Evolutionary conservation across 257 asterid genomes (phyloP).

Genomic region (Nicotiana attenuata): DNA sequence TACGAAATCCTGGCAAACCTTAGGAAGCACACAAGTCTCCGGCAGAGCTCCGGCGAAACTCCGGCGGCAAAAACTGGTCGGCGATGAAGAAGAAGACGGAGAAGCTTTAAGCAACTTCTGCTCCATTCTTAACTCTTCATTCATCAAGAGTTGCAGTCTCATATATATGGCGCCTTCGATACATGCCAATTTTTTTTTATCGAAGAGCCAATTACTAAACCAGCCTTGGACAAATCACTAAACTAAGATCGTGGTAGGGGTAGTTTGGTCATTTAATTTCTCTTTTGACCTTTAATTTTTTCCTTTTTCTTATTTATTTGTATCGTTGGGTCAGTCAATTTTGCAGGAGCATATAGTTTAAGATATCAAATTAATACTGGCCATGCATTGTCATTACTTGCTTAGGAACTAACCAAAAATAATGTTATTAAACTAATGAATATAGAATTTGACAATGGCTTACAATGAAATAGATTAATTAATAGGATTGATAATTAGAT

Average conservation of each 20-base stretch:
- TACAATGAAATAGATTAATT: neutral
- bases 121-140: slow-evolving; percentile 21
- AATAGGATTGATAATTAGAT: slow-evolving; percentile 6
- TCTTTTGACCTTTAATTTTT: neutral
- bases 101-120: slow-evolving; percentile 15
- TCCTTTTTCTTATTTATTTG: neutral
- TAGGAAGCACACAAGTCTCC: slow-evolving; percentile 22
- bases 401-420: neutral
- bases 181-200: slow-evolving; percentile 6
- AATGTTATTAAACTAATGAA: slow-evolving; percentile 12
- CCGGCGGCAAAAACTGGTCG: slow-evolving; percentile 21
- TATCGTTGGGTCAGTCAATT: neutral
- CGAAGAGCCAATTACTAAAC: neutral
- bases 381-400: slow-evolving; percentile 18
- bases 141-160: neutral
- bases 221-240: neutral
- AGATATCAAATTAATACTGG: slow-evolving; percentile 14
- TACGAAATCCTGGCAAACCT: slow-evolving; percentile 8
- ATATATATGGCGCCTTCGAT: slow-evolving; percentile 16
- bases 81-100: no score
- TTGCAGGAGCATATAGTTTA: slow-evolving; percentile 6
- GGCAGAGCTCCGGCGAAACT: slow-evolving; percentile 20
- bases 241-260: neutral
- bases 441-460: slow-evolving; percentile 14
- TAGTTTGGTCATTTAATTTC: neutral